Evolutionary conservation across 2,329 filamentous ascomycete genomes (phyloP).

Genomic region (Lasiodiplodia citricola): DNA sequence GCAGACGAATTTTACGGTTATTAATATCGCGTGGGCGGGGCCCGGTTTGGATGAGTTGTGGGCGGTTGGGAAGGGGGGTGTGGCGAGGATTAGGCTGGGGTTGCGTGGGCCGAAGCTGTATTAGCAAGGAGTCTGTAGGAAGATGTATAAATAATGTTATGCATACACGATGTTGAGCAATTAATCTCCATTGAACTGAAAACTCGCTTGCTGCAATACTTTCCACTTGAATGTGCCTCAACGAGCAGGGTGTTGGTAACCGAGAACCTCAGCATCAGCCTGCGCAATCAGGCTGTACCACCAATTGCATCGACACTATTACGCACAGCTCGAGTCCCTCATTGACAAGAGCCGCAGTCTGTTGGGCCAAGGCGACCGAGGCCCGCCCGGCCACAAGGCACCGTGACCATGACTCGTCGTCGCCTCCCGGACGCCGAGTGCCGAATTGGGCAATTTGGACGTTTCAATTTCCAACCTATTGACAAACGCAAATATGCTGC

Average conservation of each 20-base stretch:
- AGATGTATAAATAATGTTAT: neutral
- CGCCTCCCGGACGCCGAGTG: neutral
- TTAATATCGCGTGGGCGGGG: neutral
- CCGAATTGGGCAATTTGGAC: neutral
- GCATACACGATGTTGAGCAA: neutral
- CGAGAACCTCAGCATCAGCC: too few species aligned
- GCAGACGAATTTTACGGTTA: constrained; percentile 4
- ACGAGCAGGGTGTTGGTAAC: too few species aligned
- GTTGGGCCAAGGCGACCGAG: neutral
- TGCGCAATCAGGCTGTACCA: too few species aligned
- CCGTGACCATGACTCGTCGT: neutral
- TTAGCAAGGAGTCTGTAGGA: neutral
- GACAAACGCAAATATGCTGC: too few species aligned
- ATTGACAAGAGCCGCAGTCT: neutral
- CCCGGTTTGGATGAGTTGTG: neutral
- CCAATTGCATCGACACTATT: too few species aligned
- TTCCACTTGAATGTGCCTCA: too few species aligned
- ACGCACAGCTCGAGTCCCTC: too few species aligned
- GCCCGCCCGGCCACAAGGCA: neutral
- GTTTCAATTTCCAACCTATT: too few species aligned
- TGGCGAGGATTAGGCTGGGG: constrained; percentile 1
- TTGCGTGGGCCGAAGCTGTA: neutral
- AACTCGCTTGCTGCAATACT: too few species aligned
- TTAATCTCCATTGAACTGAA: neutral
- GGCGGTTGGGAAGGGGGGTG: neutral